phyloP scores from a whole-genome alignment of 345 rosid genomes.

The Raphanus sativus region DNA sequence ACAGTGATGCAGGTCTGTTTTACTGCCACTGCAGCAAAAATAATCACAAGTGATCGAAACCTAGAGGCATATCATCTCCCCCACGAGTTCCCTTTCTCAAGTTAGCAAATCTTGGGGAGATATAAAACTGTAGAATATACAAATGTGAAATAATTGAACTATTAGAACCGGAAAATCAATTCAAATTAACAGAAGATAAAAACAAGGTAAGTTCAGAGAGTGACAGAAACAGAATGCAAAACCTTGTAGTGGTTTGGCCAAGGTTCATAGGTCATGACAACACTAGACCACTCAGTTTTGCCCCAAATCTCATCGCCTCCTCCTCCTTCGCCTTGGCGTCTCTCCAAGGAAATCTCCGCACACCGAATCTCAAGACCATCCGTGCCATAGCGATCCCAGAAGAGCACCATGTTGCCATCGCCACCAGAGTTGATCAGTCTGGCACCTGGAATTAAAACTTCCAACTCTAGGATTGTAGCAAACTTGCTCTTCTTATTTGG shows the following conservation, averaged over 20 bases:
- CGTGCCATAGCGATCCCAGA: neutral
- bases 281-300: neutral
- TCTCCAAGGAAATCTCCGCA: neutral
- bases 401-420: neutral
- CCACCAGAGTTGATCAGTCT: neutral
- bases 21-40: no score
- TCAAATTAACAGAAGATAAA: no score
- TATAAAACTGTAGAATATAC: no score
- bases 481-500: neutral
- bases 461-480: neutral
- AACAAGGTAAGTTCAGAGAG: neutral
- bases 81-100: no score
- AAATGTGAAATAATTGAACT: no score
- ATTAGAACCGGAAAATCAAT: no score
- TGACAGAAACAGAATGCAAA: neutral
- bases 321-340: neutral
- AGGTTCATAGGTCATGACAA: neutral
- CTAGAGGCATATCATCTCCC: no score
- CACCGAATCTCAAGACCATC: neutral
- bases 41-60: no score
- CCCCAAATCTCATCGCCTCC: neutral
- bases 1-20: no score
- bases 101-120: no score
- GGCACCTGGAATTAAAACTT: neutral
- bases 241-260: neutral